A percentile compares a stretch with the other conserved stretches of the same genome.
Conservation (phyloP, 345 rosid genomes). For the Sisymbrium irio region DNA sequence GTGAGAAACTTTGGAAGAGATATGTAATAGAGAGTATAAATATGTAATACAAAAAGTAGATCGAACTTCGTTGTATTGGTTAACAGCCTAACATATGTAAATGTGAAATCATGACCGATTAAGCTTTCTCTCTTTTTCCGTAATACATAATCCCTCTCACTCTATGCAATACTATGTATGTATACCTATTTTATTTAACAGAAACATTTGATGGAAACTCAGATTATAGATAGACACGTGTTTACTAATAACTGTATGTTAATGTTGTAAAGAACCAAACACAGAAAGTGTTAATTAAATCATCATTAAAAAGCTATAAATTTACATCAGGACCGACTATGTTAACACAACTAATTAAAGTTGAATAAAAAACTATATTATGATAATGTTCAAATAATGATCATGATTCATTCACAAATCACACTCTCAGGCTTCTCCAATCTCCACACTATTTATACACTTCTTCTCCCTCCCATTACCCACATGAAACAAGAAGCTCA, state of each 20-base stretch:
- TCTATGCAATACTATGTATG: background rate
- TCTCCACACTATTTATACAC: constrained; percentile 6
- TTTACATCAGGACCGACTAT: background rate
- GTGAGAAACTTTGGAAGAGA: background rate
- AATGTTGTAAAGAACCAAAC: constrained; percentile 1
- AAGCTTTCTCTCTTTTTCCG: constrained; percentile 8
- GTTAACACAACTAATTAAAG: background rate
- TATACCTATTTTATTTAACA: background rate
- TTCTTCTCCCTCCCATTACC: constrained; percentile 1
- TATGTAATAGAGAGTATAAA: background rate
- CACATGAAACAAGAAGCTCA: constrained; percentile 13
- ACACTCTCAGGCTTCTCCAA: constrained; percentile 1
- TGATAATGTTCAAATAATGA: constrained; percentile 15
- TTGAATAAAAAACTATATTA: background rate
- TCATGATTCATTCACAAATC: constrained; percentile 25
- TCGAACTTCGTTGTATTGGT: constrained; percentile 16
- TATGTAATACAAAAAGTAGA: background rate
- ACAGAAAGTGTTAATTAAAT: background rate
- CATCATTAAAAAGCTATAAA: background rate
- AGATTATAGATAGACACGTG: background rate
- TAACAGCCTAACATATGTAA: constrained; percentile 22
- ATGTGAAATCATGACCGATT: constrained; percentile 23
- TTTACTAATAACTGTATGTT: background rate
- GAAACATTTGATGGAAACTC: background rate
- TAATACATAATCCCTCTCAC: background rate